A percentile compares a stretch with the other conserved stretches of the same genome.
phyloP scores from a whole-genome alignment of 1,139 yeast genomes.

The Pichia sp. region DNA sequence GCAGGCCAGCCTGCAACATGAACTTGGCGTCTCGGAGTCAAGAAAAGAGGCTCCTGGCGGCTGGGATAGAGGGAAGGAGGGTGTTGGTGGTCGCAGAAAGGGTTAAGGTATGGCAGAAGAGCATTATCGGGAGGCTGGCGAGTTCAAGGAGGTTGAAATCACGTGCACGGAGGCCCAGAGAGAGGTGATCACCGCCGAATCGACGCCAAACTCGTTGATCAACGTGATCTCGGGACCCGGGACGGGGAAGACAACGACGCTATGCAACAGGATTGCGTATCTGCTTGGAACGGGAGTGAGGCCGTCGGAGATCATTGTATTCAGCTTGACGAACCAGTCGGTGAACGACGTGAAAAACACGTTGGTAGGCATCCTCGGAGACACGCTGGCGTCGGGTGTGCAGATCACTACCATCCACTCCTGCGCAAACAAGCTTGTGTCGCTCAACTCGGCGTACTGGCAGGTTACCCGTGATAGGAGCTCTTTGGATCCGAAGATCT shows the following conservation, averaged over 20 bases:
- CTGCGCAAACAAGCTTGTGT: slow-evolving; percentile 44
- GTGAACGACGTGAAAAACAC: slow-evolving; percentile 48
- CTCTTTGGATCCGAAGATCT: not conserved
- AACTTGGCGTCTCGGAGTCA: not conserved
- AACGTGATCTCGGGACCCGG: slow-evolving; percentile 69
- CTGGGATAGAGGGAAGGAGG: not conserved
- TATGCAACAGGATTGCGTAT: slow-evolving; percentile 51
- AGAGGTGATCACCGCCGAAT: slow-evolving; percentile 24
- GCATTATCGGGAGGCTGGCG: not conserved
- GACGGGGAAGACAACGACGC: slow-evolving; percentile 66
- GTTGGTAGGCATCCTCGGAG: slow-evolving; percentile 36
- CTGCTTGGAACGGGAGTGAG: slow-evolving; percentile 38
- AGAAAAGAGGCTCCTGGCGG: not conserved
- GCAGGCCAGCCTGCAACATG: not conserved
- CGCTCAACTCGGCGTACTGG: slow-evolving; percentile 36
- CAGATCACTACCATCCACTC: slow-evolving; percentile 61
- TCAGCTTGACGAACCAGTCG: slow-evolving; percentile 69
- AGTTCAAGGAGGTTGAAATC: slow-evolving; percentile 17
- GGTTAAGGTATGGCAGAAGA: not conserved
- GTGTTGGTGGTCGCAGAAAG: not conserved
- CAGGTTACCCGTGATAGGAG: slow-evolving; percentile 35
- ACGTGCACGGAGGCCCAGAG: slow-evolving; percentile 28
- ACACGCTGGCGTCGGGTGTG: slow-evolving; percentile 34
- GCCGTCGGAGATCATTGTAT: slow-evolving; percentile 55
- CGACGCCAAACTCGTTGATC: slow-evolving; percentile 36